A percentile compares a stretch with the other conserved stretches of the same genome.
Evolutionary conservation across 768 basidiomycete species (phyloP).

Genomic region (Naganishia kalamii): DNA sequence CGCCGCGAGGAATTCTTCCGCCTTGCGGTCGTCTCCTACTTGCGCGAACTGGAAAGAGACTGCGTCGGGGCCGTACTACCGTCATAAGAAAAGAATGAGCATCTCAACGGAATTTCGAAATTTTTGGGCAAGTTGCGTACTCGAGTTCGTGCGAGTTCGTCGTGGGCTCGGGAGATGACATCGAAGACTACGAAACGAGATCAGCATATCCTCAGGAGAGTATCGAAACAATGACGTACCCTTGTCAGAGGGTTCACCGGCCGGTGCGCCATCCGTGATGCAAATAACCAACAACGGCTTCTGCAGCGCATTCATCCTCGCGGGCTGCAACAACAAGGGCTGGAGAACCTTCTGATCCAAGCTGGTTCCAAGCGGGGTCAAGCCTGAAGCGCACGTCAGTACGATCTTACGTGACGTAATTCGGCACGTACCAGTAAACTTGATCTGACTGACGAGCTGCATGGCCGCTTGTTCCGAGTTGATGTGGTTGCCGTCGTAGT

Average conservation of each 20-base stretch:
- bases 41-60: constrained; percentile 45
- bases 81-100: background rate
- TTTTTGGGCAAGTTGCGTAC: constrained; percentile 22
- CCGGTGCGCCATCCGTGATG: constrained; percentile 37
- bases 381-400: constrained; percentile 24
- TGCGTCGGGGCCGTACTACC: constrained; percentile 40
- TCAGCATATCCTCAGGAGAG: background rate
- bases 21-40: constrained; percentile 47
- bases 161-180: constrained; percentile 41
- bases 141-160: constrained; percentile 39
- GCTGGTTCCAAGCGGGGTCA: constrained; percentile 48
- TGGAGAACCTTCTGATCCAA: constrained; percentile 48
- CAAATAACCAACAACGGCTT: constrained; percentile 49
- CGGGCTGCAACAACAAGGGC: constrained; percentile 48
- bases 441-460: constrained; percentile 45
- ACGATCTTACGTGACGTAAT: background rate
- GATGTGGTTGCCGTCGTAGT: constrained; percentile 48
- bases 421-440: constrained; percentile 43
- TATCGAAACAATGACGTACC: background rate
- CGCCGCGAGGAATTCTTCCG: constrained; percentile 44
- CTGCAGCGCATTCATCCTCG: constrained; percentile 37
- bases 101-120: background rate
- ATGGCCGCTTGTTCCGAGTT: constrained; percentile 41
- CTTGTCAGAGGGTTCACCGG: constrained; percentile 38
- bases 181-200: constrained; percentile 29